Base-by-base conservation (phyloP, 768 basidiomycete genomes). In the Pleurotus djamor region DNA sequence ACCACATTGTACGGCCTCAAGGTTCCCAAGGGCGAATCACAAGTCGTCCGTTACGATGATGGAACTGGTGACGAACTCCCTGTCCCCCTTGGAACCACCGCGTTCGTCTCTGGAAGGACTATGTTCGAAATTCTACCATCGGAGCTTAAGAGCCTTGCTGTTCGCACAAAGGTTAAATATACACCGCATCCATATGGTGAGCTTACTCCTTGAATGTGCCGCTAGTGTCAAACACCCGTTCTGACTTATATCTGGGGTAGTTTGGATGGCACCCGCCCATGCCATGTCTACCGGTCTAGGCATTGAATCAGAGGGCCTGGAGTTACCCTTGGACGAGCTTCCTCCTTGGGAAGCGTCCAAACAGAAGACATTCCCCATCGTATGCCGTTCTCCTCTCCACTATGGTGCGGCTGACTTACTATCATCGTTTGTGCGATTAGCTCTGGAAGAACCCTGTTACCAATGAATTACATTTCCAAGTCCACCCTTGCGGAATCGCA, bases 401-500 rank as follows among this genome's bases (percentile, higher is more conserved):
- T 79, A 65, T 9, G 35, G 51, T 43, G 34, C 33, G 59, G 16
- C 13, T 16, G 45, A n/a, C 34, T 54, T 59, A 32, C 65, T 35
- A 50, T 28, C 57, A 35, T 37, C 49, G n/a, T 35, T 21, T 49
- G 48, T 63, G 36, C 44, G 50, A 52, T 13, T 61, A 94, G 89
- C 70, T 89, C 5, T 96, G 95, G 95, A 96, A 96, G 79, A 96
- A 96, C 72, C 92, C 94, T 0, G 83, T 85, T 6, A 96, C 94
- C 10, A 86, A 87, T 28, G 76, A 77, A 1, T 80, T 98, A 17
- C 92, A 96, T 69, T 87, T 96, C 75, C 85, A 98, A 68, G 94
- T 96, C 4, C 95, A 96, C 69, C 94, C 91, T 4, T 91, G 89
- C 64, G 93, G 86, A 34, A 85, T 72, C 0, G 72, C 77, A 38